Evolutionary conservation across 2,329 filamentous ascomycete species (phyloP).

Genomic region (Trichoderma breve): DNA sequence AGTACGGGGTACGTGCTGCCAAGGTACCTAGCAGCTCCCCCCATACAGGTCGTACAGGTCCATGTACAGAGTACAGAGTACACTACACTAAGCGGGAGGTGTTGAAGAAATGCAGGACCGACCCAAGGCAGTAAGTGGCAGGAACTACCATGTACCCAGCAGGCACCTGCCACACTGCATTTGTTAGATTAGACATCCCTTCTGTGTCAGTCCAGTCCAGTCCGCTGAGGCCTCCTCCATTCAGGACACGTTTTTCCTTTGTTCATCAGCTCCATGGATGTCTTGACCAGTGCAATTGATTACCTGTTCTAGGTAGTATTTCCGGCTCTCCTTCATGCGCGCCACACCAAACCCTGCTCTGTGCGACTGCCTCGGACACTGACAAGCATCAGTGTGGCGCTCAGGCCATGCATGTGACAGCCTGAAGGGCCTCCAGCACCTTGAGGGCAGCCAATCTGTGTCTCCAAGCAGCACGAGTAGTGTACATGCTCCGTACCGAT

Average conservation of each 20-base stretch:
- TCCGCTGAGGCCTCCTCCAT: slow-evolving; percentile 2
- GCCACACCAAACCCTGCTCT: slow-evolving; percentile 3
- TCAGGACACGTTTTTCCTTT: slow-evolving; percentile 5
- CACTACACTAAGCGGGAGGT: background rate
- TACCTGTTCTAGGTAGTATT: slow-evolving; percentile 11
- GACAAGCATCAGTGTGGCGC: background rate
- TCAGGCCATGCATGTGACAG: slow-evolving; percentile 11
- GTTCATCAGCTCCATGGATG: background rate
- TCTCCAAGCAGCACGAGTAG: background rate
- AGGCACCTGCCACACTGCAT: background rate
- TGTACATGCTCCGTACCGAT: background rate
- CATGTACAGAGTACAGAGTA: background rate
- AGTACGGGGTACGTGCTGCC: background rate
- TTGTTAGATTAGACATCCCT: background rate
- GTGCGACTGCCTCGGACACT: background rate
- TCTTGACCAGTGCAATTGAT: slow-evolving; percentile 3
- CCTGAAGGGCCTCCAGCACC: background rate
- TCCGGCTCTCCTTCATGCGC: slow-evolving; percentile 12
- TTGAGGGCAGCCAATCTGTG: background rate
- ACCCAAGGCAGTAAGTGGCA: background rate
- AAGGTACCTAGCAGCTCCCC: background rate
- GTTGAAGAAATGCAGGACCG: background rate
- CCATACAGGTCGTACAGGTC: background rate
- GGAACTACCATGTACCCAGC: background rate
- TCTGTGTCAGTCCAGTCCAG: background rate